phyloP scores from a whole-genome alignment of 1,284 basidiomycete genomes.

The Ceratobasidium theobromae region DNA sequence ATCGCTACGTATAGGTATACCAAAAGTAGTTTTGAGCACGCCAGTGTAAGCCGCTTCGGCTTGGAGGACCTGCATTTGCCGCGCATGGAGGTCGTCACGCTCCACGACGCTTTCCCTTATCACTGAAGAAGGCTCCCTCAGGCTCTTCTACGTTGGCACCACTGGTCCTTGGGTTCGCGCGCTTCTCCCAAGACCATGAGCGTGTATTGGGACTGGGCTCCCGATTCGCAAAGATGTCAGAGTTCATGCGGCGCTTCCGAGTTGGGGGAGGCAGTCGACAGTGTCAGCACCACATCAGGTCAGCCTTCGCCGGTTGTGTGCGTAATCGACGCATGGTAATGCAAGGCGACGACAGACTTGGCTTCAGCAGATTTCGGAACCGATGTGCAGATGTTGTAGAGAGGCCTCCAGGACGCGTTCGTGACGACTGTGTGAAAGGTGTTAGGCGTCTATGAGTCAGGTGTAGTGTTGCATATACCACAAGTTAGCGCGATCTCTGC shows the following conservation, averaged over 20 bases:
- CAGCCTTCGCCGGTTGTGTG: conserved; percentile 39
- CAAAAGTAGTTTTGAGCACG: conserved; percentile 30
- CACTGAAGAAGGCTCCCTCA: no score
- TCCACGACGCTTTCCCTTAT: no score
- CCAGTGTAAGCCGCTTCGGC: neutral
- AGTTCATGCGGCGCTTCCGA: conserved; percentile 35
- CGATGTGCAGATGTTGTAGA: conserved; percentile 40
- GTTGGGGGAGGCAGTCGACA: conserved; percentile 38
- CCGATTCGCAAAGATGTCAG: conserved; percentile 33
- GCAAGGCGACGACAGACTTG: conserved; percentile 33
- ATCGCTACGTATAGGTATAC: conserved; percentile 31
- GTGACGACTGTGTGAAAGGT: conserved; percentile 35
- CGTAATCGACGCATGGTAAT: conserved; percentile 39
- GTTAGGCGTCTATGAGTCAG: neutral
- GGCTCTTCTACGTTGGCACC: no score
- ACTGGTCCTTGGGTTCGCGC: no score
- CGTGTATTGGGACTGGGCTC: neutral
- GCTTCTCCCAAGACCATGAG: no score
- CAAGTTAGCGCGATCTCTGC: conserved; percentile 36
- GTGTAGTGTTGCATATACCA: conserved; percentile 18
- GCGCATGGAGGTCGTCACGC: neutral
- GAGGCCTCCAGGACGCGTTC: conserved; percentile 38
- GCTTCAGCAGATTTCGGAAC: conserved; percentile 27
- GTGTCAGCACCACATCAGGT: conserved; percentile 36
- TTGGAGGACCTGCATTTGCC: neutral